Conservation (phyloP, 2,329 filamentous ascomycete species). For the Capronia epimyces region DNA sequence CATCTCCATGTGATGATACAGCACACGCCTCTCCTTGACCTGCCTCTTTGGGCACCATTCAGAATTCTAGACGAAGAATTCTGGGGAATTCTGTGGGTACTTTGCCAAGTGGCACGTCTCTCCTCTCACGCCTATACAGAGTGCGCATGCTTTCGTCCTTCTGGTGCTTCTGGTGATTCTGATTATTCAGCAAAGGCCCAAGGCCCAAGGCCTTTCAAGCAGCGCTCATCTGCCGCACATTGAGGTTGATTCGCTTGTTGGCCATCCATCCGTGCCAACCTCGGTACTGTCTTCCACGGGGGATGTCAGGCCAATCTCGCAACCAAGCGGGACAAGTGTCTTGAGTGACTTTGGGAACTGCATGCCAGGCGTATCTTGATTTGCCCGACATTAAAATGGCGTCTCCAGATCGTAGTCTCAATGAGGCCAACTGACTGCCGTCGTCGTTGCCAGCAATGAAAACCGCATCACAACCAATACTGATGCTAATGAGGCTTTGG, state of each 20-base stretch:
- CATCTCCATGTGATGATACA: conserved; percentile 16
- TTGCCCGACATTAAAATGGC: conserved; percentile 81
- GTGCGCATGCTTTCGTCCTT: too few species aligned
- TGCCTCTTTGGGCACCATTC: conserved; percentile 7
- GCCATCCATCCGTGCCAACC: conserved; percentile 83
- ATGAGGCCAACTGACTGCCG: conserved; percentile 37
- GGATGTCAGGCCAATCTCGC: conserved; percentile 64
- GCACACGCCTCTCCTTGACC: conserved; percentile 8
- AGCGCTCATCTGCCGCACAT: conserved; percentile 73
- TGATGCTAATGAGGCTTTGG: conserved; percentile 74
- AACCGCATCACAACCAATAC: conserved; percentile 81
- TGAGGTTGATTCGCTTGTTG: conserved; percentile 82
- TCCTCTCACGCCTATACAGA: too few species aligned
- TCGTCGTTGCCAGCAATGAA: conserved; percentile 73
- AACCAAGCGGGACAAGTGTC: conserved; percentile 73
- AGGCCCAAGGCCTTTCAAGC: neutral
- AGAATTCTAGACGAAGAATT: too few species aligned
- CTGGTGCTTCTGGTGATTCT: too few species aligned
- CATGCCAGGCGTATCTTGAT: conserved; percentile 89
- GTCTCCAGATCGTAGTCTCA: conserved; percentile 77
- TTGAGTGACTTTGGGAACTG: conserved; percentile 78
- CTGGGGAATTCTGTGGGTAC: too few species aligned
- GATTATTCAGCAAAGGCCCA: too few species aligned
- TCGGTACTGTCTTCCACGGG: conserved; percentile 45
- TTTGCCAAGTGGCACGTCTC: too few species aligned